Conservation (phyloP, 192 early-diverging fungal species). For the Coemansia sp. region DNA sequence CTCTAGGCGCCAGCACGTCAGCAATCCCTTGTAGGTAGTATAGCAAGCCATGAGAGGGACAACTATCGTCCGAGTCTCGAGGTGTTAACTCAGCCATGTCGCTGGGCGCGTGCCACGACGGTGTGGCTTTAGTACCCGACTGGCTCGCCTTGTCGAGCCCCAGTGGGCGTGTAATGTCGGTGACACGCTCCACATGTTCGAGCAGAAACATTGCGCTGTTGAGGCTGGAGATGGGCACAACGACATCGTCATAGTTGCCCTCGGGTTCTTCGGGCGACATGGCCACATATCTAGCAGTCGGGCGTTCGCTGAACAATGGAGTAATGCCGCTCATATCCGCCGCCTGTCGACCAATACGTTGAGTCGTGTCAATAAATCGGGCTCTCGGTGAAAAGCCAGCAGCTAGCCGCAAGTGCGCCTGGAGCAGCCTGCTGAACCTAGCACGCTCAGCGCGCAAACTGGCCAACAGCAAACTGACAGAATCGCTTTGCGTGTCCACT, state of each 20-base stretch:
- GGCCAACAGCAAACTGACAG: constrained; percentile 14
- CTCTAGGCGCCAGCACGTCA: constrained; percentile 43
- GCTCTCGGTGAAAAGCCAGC: constrained; percentile 7
- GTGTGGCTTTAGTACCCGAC: not conserved
- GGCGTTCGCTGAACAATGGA: not conserved
- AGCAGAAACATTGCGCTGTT: constrained; percentile 28
- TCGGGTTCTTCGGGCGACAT: constrained; percentile 18
- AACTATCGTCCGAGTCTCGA: not conserved
- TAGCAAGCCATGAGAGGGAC: constrained; percentile 7
- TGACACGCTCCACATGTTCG: constrained; percentile 31
- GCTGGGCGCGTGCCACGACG: constrained; percentile 27
- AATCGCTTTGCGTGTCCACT: not conserved
- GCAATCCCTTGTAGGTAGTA: constrained; percentile 38
- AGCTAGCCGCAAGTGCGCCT: constrained; percentile 40
- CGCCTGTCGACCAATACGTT: not conserved
- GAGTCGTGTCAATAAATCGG: not conserved
- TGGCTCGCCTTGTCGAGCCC: constrained; percentile 2
- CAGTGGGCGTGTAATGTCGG: constrained; percentile 17
- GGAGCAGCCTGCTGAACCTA: constrained; percentile 32
- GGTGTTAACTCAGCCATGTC: not conserved
- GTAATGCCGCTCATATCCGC: not conserved
- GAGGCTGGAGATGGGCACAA: constrained; percentile 30
- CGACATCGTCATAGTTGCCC: constrained; percentile 24
- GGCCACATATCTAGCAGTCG: not conserved
- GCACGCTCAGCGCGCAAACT: constrained; percentile 35